phyloP scores from a whole-genome alignment of 202 grass and related monocot genomes.

The Brachypodium distachyon region DNA sequence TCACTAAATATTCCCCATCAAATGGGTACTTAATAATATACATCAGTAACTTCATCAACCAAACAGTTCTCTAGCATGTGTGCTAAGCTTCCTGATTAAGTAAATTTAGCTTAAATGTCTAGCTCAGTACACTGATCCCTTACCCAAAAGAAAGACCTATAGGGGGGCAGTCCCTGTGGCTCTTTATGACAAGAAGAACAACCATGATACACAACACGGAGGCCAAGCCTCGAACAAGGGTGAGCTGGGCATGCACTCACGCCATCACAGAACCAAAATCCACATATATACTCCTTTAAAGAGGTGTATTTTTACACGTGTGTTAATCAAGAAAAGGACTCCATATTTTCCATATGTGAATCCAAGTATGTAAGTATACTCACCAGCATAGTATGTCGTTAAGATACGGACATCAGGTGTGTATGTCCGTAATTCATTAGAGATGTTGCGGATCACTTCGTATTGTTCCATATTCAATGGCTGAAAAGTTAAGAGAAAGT shows the following conservation, averaged over 20 bases:
- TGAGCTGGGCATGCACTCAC: too few relatives aligned
- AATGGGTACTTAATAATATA: background rate
- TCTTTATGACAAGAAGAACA: too few relatives aligned
- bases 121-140: background rate
- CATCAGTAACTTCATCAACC: background rate
- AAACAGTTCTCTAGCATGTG: background rate
- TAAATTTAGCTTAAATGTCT: background rate
- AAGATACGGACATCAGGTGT: constrained; percentile 79
- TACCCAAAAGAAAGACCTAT: too few relatives aligned
- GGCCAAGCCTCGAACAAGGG: too few relatives aligned
- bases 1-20: background rate
- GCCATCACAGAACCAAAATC: background rate
- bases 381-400: constrained; percentile 95
- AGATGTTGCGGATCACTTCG: constrained; percentile 79
- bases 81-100: background rate
- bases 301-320: background rate
- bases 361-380: constrained; percentile 20
- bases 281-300: background rate
- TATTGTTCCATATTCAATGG: constrained; percentile 87
- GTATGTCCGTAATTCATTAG: constrained; percentile 72
- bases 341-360: background rate
- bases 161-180: too few relatives aligned
- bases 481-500: constrained; percentile 48
- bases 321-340: background rate
- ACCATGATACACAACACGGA: too few relatives aligned